phyloP scores from a whole-genome alignment of 2,329 filamentous ascomycete species.

The Neopestalotiopsis sp. region DNA sequence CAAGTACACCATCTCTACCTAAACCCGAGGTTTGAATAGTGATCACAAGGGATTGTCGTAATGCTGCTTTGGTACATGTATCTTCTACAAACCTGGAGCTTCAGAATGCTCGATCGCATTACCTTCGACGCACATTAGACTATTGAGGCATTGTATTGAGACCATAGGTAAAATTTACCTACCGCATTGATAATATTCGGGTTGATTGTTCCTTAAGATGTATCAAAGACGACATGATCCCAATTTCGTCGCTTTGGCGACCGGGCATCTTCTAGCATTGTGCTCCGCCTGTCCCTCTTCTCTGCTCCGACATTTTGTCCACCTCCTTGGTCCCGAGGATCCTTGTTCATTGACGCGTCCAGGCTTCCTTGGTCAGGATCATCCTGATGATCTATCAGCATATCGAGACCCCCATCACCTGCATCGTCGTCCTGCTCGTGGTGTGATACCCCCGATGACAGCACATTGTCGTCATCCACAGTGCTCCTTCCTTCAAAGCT shows the following conservation, averaged over 20 bases:
- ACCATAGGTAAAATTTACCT: no score
- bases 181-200: no score
- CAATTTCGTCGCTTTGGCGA: conserved; percentile 20
- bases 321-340: neutral
- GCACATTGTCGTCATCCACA: conserved; percentile 22
- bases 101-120: neutral
- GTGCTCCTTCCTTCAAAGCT: conserved; percentile 5
- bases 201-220: neutral
- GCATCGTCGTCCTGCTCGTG: conserved; percentile 21
- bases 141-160: neutral
- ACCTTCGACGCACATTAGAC: neutral
- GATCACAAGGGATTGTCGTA: neutral
- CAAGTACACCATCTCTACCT: conserved; percentile 32
- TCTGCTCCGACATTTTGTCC: neutral
- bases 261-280: conserved; percentile 12
- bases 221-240: conserved; percentile 21
- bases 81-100: neutral
- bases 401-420: conserved; percentile 35
- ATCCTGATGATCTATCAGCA: conserved; percentile 34
- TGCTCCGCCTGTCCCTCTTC: conserved; percentile 16
- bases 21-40: neutral
- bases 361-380: conserved; percentile 29
- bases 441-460: conserved; percentile 5
- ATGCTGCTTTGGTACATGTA: neutral
- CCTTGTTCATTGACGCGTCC: conserved; percentile 19